Evolutionary conservation across 768 basidiomycete species (phyloP), one percentile per base, ranked within the genome.

Genomic region (Pisolithus albus): DNA sequence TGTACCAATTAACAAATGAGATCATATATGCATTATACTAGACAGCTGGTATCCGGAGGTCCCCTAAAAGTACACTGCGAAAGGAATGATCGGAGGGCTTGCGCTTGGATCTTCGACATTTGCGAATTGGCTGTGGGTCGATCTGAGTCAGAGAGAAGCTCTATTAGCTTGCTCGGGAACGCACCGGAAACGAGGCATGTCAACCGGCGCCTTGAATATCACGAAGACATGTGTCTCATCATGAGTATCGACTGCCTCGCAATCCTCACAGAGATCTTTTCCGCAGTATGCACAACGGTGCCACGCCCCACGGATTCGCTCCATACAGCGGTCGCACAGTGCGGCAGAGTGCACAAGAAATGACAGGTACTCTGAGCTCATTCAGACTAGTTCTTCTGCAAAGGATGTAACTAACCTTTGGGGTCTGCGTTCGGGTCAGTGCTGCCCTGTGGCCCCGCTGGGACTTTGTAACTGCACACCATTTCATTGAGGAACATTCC

Each of bases 281-380:
- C 77, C 76, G 61, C 93, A 96, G 62, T 92, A 90, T 4, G 82
- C 91, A 61, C 94, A 97, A 58, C 87, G 80, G 68, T 84, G 88
- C 94, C 94, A 97, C 58, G 82, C 80, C 15, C 94, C 94, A n/a
- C 74, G 70, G 49, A 96, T 94, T 46, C 75, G 78, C 23, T 75
- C 78, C 74, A 92, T 81, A 65, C 94, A 94, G 42, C 84, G 80
- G 69, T 97, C 94, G 59, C 94, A 97, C 6, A 92, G 67, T 6
- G 92, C 87, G 19, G 78, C 71, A 4, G 72, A 61, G 63, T 93
- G 90, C 41, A 74, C 59, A 16, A 93, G 72, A 32, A 70, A 64
- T 15, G 67, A 66, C 10, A 92, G 73, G 65, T 91, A 90, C 38
- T 72, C 87, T 90, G 57, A 28, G 26, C 50, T 36, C 52, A 44